Evolutionary conservation across 352 stramenopile genomes (phyloP), one percentile per base, ranked within the genome.

Genomic region (Pythium aristosporum): DNA sequence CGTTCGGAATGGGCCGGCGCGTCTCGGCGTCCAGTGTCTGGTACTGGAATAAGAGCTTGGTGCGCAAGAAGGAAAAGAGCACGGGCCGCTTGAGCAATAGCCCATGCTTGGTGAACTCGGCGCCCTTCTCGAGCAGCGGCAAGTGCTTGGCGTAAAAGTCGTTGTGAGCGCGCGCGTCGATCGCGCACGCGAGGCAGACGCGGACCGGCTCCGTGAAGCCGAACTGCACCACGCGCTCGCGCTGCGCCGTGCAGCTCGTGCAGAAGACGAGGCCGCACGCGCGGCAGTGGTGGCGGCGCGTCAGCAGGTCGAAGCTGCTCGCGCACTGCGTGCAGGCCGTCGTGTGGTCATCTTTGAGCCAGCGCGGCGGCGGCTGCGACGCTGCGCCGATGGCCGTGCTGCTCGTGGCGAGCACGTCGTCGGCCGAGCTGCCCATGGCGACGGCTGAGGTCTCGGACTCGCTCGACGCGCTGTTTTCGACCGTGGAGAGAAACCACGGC

Each of bases 241-340:
- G 75, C n/a, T 77, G 73, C 1, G 63, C 44, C 9, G 78, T 59
- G 61, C 83, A 92, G 20, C 46, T 28, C 18, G 64, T 62, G 68
- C 83, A 92, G 62, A 74, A 92, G 43, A 92, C 76, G 51, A 78
- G 72, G 0, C 87, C 87, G 39, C 87, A 96, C 2, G 85, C 79
- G 57, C 87, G 75, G 62, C 87, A 96, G 70, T 96, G 87, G 69
- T 96, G 87, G 61, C 92, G 93, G 57, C 82, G 87, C 61, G 89
- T 88, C 56, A 96, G 92, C 74, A 96, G 63, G 52, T 87, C 80
- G 61, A 92, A 92, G 63, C 73, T 50, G 23, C 59, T 49, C 50
- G 64, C 57, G 60, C 83, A 92, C 47, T 73, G 61, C 57, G 65
- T 57, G 65, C 83, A 92, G n/a, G 57, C 68, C 48, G 85, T 72